phyloP scores from a whole-genome alignment of 2,329 filamentous ascomycete species.

The Ceratocystis colombiana region DNA sequence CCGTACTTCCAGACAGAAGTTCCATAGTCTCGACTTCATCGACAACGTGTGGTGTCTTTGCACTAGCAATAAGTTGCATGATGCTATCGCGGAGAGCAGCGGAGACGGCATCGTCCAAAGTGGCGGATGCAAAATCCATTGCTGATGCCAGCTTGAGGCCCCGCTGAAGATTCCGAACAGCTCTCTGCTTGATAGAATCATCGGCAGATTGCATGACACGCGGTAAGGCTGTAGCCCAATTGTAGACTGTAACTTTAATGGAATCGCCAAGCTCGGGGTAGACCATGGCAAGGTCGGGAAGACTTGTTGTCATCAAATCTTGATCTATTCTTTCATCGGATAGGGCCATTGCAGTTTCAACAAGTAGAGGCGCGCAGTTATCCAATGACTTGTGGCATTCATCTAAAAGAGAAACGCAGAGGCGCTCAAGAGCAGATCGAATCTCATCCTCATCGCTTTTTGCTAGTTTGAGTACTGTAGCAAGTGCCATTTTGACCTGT shows the following conservation, averaged over 20 bases:
- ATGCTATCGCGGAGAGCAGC: constrained; percentile 67
- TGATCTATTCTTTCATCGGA: constrained; percentile 34
- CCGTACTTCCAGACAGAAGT: constrained; percentile 18
- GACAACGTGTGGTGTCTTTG: constrained; percentile 31
- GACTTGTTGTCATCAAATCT: constrained; percentile 37
- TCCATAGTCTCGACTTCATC: constrained; percentile 30
- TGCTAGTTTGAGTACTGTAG: constrained; percentile 65
- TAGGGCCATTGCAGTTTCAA: constrained; percentile 72
- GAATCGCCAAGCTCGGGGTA: constrained; percentile 53
- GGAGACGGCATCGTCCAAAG: constrained; percentile 57
- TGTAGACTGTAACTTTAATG: constrained; percentile 62
- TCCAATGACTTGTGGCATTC: constrained; percentile 65
- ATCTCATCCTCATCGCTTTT: constrained; percentile 61
- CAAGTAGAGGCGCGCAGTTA: constrained; percentile 58
- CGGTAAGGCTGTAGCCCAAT: constrained; percentile 72
- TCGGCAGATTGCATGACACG: constrained; percentile 76
- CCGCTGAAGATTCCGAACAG: constrained; percentile 65
- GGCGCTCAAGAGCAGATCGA: constrained; percentile 51
- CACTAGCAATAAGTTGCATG: constrained; percentile 30
- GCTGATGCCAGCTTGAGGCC: constrained; percentile 56
- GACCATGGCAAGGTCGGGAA: constrained; percentile 53
- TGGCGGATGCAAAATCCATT: constrained; percentile 53
- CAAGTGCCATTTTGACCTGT: constrained; percentile 75
- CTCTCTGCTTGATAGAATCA: constrained; percentile 61
- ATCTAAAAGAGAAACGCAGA: constrained; percentile 68